Conservation (phyloP, 441 rosid genomes). For the Brassica balearica region DNA sequence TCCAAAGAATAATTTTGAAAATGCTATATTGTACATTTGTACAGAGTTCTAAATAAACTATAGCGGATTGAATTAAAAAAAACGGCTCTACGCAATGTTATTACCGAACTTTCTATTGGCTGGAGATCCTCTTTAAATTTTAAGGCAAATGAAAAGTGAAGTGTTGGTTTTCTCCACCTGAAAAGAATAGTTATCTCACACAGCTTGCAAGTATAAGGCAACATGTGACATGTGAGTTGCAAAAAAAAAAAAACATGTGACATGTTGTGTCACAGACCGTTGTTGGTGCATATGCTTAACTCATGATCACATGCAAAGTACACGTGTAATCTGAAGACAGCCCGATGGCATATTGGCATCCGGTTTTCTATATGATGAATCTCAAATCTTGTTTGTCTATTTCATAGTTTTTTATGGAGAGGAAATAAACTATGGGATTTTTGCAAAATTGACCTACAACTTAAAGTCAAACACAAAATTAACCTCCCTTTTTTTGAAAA, state of each 20-base stretch:
- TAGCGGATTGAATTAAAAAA: not conserved
- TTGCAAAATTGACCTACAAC: too few species aligned
- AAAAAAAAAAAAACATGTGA: too few species aligned
- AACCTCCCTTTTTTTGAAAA: too few species aligned
- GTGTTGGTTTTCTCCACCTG: not conserved
- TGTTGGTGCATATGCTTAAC: constrained; percentile 31
- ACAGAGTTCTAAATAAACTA: not conserved
- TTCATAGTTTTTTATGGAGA: constrained; percentile 15
- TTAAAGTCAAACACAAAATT: too few species aligned
- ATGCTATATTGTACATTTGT: not conserved
- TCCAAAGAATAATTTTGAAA: not conserved
- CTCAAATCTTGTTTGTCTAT: not conserved
- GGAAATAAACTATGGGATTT: not conserved
- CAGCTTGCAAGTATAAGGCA: not conserved
- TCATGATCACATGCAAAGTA: constrained; percentile 26
- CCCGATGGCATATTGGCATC: constrained; percentile 9
- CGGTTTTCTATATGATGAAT: constrained; percentile 35
- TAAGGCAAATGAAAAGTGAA: not conserved
- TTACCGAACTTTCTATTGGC: constrained; percentile 2
- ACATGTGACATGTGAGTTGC: constrained; percentile 22
- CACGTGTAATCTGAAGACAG: constrained; percentile 23
- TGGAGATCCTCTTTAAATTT: not conserved
- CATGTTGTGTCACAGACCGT: constrained; percentile 16
- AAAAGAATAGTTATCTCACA: not conserved
- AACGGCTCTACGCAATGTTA: not conserved